Conservation (phyloP, 805 yeast species). For the Suhomyces kilbournensis region DNA sequence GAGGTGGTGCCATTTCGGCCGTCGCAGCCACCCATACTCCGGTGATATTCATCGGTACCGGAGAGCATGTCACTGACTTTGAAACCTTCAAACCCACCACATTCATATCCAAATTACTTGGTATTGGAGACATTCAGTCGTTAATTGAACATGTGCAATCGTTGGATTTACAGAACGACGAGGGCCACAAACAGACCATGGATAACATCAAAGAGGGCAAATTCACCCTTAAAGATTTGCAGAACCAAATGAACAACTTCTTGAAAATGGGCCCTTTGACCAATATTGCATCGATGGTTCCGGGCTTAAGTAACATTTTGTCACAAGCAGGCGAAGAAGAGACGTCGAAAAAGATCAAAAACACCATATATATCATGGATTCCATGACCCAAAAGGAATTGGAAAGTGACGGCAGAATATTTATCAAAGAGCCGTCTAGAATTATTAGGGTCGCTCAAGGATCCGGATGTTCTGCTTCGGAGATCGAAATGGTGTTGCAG, state of each 20-base stretch:
- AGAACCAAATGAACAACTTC: constrained; percentile 91
- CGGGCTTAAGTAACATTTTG: constrained; percentile 83
- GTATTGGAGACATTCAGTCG: constrained; percentile 94
- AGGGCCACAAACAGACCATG: constrained; percentile 82
- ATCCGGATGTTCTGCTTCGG: constrained; percentile 87
- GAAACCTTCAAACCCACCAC: constrained; percentile 88
- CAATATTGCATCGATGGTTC: constrained; percentile 92
- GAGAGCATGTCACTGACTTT: constrained; percentile 92
- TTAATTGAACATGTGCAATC: constrained; percentile 91
- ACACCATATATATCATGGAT: constrained; percentile 89
- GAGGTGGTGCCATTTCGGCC: constrained; percentile 99
- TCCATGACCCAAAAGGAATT: constrained; percentile 93
- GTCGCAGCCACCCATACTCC: constrained; percentile 97
- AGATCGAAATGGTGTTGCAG: constrained; percentile 85
- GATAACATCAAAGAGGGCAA: constrained; percentile 94
- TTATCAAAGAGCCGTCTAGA: constrained; percentile 78
- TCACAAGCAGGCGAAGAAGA: constrained; percentile 90
- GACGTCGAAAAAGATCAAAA: constrained; percentile 75
- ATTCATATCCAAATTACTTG: constrained; percentile 86
- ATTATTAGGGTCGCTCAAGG: constrained; percentile 91
- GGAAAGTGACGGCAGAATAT: constrained; percentile 82
- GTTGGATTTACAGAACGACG: constrained; percentile 59
- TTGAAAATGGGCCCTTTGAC: constrained; percentile 96
- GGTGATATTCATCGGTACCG: constrained; percentile 94
- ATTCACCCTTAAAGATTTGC: constrained; percentile 86